Evolutionary conservation across 1,139 yeast species (phyloP).

Genomic region (Zygoascus meyerae): DNA sequence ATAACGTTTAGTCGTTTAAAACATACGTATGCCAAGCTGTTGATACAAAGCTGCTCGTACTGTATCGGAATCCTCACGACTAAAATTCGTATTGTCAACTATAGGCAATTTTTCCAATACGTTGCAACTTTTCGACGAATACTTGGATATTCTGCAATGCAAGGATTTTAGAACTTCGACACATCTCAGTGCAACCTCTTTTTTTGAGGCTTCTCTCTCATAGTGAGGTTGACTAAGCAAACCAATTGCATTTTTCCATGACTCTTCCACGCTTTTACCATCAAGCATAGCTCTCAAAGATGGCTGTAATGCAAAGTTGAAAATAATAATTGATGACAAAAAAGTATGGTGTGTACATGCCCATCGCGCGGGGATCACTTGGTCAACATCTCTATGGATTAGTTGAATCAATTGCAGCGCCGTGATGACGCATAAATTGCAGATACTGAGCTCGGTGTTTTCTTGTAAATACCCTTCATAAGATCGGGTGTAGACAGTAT

Average conservation of each 20-base stretch:
- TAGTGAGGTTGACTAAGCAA: conserved; percentile 14
- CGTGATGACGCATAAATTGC: conserved; percentile 17
- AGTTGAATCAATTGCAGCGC: conserved; percentile 17
- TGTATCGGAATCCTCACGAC: conserved; percentile 1
- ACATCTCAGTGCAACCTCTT: conserved; percentile 18
- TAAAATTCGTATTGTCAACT: neutral
- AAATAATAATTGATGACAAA: conserved; percentile 19
- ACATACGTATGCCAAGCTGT: neutral
- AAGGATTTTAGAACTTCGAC: conserved; percentile 14
- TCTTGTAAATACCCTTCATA: conserved; percentile 13
- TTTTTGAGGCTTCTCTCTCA: neutral
- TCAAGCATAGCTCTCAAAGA: conserved; percentile 14
- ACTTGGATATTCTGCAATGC: conserved; percentile 14
- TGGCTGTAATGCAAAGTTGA: conserved; percentile 21
- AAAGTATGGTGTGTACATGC: conserved; percentile 19
- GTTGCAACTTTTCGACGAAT: neutral
- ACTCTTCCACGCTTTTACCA: conserved; percentile 13
- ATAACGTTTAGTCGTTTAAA: neutral
- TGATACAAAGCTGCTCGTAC: neutral
- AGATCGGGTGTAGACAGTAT: neutral
- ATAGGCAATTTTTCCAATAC: neutral
- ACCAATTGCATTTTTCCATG: conserved; percentile 17
- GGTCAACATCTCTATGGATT: conserved; percentile 10
- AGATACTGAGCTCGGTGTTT: conserved; percentile 14
- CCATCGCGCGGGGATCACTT: conserved; percentile 20